These are phyloP conservation scores for Rhododendron ovatum DNA, from an alignment of 148 eudicot genomes.

Conservation along the genomic window DNA sequence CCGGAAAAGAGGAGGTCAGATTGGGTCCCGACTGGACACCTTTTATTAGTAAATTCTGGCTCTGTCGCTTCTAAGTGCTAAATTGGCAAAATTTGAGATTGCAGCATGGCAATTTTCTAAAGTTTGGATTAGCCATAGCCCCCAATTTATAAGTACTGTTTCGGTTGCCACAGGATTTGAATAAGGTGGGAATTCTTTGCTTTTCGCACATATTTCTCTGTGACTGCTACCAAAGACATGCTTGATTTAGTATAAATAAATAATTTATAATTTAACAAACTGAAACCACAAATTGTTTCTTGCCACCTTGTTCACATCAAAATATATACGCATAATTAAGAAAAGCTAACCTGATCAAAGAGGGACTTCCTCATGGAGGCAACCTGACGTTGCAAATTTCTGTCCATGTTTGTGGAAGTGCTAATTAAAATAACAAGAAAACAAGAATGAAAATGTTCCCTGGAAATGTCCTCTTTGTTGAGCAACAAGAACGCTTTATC, in stretches of 20 bases:
- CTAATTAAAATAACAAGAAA: neutral
- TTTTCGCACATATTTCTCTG: neutral
- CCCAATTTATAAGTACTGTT: neutral
- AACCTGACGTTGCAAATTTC: slow-evolving; percentile 27
- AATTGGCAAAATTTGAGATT: neutral
- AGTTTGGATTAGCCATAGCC: neutral
- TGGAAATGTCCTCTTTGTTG: neutral
- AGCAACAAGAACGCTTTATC: neutral
- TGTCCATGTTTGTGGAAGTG: slow-evolving; percentile 20
- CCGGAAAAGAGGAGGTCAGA: neutral
- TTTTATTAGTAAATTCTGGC: neutral
- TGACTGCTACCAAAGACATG: neutral
- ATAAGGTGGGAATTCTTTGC: neutral
- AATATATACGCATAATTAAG: neutral
- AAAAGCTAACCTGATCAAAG: slow-evolving; percentile 39
- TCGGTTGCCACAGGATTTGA: neutral
- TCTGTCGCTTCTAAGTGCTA: neutral
- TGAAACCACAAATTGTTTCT: slow-evolving; percentile 17
- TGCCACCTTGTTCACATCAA: slow-evolving; percentile 59
- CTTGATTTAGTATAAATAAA: neutral
- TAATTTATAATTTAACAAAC: no score
- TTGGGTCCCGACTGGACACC: neutral
- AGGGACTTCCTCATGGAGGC: slow-evolving; percentile 31
- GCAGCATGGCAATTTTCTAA: neutral
- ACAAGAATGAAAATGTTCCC: neutral